Evolutionary conservation across 441 rosid genomes (phyloP).

Genomic region (Eugenia klotzschiana): DNA sequence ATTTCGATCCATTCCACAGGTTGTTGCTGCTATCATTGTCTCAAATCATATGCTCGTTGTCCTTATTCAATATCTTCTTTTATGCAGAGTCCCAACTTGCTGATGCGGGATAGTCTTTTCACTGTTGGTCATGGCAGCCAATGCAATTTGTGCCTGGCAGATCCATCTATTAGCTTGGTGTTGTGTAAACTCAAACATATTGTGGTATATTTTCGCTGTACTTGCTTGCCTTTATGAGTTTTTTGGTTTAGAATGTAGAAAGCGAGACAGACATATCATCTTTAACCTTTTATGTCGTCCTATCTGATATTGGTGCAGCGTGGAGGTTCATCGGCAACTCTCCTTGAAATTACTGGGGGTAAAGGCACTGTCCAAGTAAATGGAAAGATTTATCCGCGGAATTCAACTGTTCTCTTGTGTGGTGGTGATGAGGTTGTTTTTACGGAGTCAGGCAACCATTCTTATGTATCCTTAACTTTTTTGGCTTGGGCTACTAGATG

Average conservation of each 20-base stretch:
- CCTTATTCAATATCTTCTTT: not conserved
- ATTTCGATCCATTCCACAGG: not conserved
- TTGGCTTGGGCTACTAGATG: not conserved
- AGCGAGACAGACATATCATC: not conserved
- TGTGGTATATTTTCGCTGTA: slow-evolving; percentile 35
- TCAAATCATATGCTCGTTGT: not conserved
- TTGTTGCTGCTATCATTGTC: not conserved
- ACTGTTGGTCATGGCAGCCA: slow-evolving; percentile 66
- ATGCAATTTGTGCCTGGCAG: slow-evolving; percentile 68
- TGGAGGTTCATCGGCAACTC: slow-evolving; percentile 50
- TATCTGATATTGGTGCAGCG: slow-evolving; percentile 22
- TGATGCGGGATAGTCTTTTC: slow-evolving; percentile 42
- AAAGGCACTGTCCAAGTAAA: slow-evolving; percentile 86
- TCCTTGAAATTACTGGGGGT: slow-evolving; percentile 64
- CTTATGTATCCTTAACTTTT: slow-evolving; percentile 85
- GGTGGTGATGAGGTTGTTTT: slow-evolving; percentile 96
- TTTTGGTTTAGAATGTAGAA: not conserved
- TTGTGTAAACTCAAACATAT: slow-evolving; percentile 70
- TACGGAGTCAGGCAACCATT: slow-evolving; percentile 52
- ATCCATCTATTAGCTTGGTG: slow-evolving; percentile 32
- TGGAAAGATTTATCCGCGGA: slow-evolving; percentile 46
- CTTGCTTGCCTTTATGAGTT: not conserved
- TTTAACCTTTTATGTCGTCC: not conserved
- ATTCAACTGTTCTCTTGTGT: slow-evolving; percentile 26
- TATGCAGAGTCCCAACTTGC: slow-evolving; percentile 62